Evolutionary conservation across 1,284 basidiomycete genomes (phyloP).

Genomic region (Moniliella sp.): DNA sequence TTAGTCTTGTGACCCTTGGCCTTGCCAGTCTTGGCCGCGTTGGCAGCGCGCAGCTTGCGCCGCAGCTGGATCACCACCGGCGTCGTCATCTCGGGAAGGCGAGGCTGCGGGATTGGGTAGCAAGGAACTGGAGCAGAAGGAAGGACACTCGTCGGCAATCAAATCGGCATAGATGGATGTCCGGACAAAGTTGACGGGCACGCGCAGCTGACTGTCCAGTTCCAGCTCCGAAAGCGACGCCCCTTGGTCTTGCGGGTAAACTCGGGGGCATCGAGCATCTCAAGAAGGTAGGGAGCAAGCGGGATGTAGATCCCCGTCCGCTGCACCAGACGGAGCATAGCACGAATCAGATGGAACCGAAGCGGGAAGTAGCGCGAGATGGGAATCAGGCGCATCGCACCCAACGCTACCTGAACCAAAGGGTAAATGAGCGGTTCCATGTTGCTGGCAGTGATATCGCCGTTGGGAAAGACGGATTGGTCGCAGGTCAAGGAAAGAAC

Average conservation of each 20-base stretch:
- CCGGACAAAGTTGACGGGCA: slow-evolving; percentile 66
- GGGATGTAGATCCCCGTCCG: slow-evolving; percentile 74
- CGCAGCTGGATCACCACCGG: slow-evolving; percentile 46
- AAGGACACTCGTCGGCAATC: slow-evolving; percentile 55
- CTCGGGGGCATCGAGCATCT: slow-evolving; percentile 59
- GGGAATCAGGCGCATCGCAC: slow-evolving; percentile 70
- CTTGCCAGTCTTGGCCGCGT: slow-evolving; percentile 8
- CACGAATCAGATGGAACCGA: slow-evolving; percentile 51
- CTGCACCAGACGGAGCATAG: slow-evolving; percentile 50
- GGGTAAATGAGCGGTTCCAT: slow-evolving; percentile 78
- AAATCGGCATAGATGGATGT: slow-evolving; percentile 69
- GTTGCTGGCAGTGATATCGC: slow-evolving; percentile 43
- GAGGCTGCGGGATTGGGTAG: slow-evolving; percentile 41
- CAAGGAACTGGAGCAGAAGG: slow-evolving; percentile 52
- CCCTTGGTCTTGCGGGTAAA: slow-evolving; percentile 61
- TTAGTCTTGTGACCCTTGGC: background rate
- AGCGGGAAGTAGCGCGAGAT: slow-evolving; percentile 58
- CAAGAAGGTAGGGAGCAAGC: slow-evolving; percentile 60
- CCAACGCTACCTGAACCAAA: slow-evolving; percentile 74
- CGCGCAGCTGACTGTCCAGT: slow-evolving; percentile 64
- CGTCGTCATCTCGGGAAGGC: slow-evolving; percentile 78
- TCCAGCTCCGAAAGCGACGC: slow-evolving; percentile 76
- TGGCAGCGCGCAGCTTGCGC: slow-evolving; percentile 15
- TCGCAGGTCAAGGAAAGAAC: slow-evolving; percentile 38
- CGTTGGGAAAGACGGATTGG: slow-evolving; percentile 3